Conservation (phyloP, 1,139 yeast genomes). For the Nematodospora anomalae region DNA sequence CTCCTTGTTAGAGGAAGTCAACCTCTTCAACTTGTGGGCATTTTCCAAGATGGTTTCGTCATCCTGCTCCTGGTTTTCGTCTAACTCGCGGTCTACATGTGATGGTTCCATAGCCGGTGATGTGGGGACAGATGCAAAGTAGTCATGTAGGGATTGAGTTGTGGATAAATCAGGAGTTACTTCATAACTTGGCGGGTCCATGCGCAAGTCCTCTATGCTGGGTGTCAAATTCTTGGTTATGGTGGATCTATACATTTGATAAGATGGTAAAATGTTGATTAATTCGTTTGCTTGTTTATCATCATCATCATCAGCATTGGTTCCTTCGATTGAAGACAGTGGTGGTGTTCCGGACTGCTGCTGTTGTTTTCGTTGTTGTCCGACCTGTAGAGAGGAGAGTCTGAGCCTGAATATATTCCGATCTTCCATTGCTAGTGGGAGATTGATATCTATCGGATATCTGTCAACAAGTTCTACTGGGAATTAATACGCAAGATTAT, state of each 20-base stretch:
- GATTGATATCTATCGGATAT: too few species aligned
- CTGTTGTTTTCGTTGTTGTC: neutral
- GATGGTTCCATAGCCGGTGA: slow-evolving; percentile 17
- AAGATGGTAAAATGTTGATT: slow-evolving; percentile 43
- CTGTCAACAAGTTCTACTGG: too few species aligned
- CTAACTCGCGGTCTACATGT: slow-evolving; percentile 10
- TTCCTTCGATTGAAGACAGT: neutral
- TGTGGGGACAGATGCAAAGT: slow-evolving; percentile 23
- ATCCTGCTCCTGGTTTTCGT: slow-evolving; percentile 9
- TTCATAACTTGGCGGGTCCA: slow-evolving; percentile 41
- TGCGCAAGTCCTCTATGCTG: slow-evolving; percentile 30
- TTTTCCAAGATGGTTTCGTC: slow-evolving; percentile 33
- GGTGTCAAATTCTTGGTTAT: slow-evolving; percentile 40
- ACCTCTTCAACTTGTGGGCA: slow-evolving; percentile 34
- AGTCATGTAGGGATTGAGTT: slow-evolving; percentile 18
- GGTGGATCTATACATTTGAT: slow-evolving; percentile 43
- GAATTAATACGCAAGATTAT: too few species aligned
- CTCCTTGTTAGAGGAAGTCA: slow-evolving; percentile 31
- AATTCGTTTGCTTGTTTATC: slow-evolving; percentile 27
- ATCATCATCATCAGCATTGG: slow-evolving; percentile 6
- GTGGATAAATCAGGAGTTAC: slow-evolving; percentile 22
- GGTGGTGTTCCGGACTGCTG: slow-evolving; percentile 5
- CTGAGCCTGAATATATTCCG: slow-evolving; percentile 13
- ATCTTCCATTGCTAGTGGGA: slow-evolving; percentile 12
- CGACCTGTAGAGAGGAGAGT: slow-evolving; percentile 8